phyloP scores from a whole-genome alignment of 2,329 filamentous ascomycete genomes.

The Fusarium avenaceum region DNA sequence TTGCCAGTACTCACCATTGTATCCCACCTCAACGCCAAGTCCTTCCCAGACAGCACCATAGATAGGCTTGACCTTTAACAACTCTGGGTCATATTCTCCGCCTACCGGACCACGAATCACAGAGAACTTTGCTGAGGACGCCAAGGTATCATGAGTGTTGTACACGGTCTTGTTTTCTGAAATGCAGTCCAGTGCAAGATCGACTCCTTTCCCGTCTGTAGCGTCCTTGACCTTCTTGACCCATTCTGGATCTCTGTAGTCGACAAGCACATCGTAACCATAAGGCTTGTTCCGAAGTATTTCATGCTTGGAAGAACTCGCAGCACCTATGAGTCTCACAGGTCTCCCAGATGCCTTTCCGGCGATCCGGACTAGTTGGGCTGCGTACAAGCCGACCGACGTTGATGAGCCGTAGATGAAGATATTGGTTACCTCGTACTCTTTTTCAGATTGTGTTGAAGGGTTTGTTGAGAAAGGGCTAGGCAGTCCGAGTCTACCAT shows the following conservation, averaged over 20 bases:
- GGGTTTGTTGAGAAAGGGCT: slow-evolving; percentile 50
- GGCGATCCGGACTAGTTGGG: slow-evolving; percentile 47
- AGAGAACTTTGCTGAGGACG: slow-evolving; percentile 42
- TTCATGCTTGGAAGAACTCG: slow-evolving; percentile 44
- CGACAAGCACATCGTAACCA: slow-evolving; percentile 55
- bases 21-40: slow-evolving; percentile 56
- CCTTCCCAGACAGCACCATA: slow-evolving; percentile 61
- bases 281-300: slow-evolving; percentile 54
- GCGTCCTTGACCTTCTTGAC: slow-evolving; percentile 47
- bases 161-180: slow-evolving; percentile 56
- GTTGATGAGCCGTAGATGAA: slow-evolving; percentile 54
- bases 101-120: slow-evolving; percentile 46
- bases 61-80: slow-evolving; percentile 51
- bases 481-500: slow-evolving; percentile 53
- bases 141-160: slow-evolving; percentile 48
- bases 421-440: slow-evolving; percentile 18
- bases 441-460: accelerated
- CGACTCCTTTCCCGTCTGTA: slow-evolving; percentile 48
- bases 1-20: slow-evolving; percentile 48
- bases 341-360: slow-evolving; percentile 14
- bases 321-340: slow-evolving; percentile 50
- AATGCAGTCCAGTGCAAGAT: slow-evolving; percentile 57
- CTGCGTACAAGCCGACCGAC: slow-evolving; percentile 52
- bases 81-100: slow-evolving; percentile 42
- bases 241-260: slow-evolving; percentile 56